A percentile compares a stretch with the other conserved stretches of the same genome.
phyloP scores from a whole-genome alignment of 1,284 basidiomycete genomes.

The Laetiporus sulphureus region DNA sequence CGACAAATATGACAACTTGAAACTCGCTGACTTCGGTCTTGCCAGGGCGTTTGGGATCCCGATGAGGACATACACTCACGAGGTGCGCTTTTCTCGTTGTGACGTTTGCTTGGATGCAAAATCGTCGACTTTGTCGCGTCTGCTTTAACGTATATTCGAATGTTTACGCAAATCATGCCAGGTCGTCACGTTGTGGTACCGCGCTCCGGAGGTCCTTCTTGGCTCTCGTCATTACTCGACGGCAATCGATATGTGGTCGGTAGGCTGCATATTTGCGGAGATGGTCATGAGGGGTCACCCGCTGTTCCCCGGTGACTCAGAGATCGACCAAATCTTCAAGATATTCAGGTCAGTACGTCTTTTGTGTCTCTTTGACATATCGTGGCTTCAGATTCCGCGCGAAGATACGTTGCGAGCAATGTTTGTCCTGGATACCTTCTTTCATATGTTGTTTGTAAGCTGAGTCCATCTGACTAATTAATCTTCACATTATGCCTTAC shows the following conservation, averaged over 20 bases:
- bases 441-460: no score
- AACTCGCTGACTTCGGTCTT: constrained; percentile 95
- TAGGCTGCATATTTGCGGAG: constrained; percentile 92
- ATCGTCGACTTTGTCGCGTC: no score
- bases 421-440: neutral
- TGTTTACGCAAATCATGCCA: constrained; percentile 25
- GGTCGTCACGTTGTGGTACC: constrained; percentile 99
- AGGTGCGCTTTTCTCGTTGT: constrained; percentile 58
- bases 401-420: neutral
- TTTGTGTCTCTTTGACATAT: constrained; percentile 5
- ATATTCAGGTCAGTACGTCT: constrained; percentile 95
- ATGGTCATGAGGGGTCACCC: constrained; percentile 88
- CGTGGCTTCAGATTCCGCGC: neutral
- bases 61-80: constrained; percentile 96
- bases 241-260: constrained; percentile 98
- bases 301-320: constrained; percentile 96
- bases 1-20: constrained; percentile 84
- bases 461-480: no score
- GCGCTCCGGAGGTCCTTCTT: constrained; percentile 93
- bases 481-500: constrained; percentile 1
- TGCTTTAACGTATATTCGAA: no score
- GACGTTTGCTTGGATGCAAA: no score
- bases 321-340: constrained; percentile 99
- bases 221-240: constrained; percentile 96
- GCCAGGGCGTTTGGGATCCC: constrained; percentile 98